phyloP scores from a whole-genome alignment of 2,329 filamentous ascomycete species.

The Trichoderma semiorbis region DNA sequence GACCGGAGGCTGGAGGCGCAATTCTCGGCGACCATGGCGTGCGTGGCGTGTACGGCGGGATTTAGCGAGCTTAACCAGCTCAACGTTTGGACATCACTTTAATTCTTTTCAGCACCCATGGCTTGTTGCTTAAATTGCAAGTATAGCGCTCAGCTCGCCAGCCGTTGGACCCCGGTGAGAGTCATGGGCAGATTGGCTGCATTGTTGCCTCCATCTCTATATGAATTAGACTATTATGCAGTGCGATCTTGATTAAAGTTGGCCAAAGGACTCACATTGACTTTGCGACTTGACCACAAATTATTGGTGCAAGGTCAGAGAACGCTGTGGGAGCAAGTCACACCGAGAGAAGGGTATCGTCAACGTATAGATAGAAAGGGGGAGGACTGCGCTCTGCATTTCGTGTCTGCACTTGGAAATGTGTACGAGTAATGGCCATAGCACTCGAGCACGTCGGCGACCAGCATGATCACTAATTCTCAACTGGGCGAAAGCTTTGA shows the following conservation, averaged over 20 bases:
- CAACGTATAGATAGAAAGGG: not conserved
- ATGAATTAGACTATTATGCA: not conserved
- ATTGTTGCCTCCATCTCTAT: not conserved
- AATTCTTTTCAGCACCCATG: not conserved
- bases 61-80: not conserved
- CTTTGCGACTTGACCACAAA: not conserved
- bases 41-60: slow-evolving; percentile 9
- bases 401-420: not conserved
- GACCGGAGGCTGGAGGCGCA: slow-evolving; percentile 3
- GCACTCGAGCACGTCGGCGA: not conserved
- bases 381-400: not conserved
- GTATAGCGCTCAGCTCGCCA: not conserved
- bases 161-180: not conserved
- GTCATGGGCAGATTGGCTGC: no score
- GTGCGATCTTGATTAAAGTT: not conserved
- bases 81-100: not conserved
- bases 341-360: not conserved
- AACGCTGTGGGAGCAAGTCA: not conserved
- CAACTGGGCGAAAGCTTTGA: not conserved
- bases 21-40: slow-evolving; percentile 20
- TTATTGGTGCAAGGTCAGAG: not conserved
- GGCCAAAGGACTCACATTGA: not conserved
- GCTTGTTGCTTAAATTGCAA: not conserved
- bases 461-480: not conserved
- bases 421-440: not conserved